phyloP scores from a whole-genome alignment of 352 stramenopile species.

The Pythium pyrilobum region DNA sequence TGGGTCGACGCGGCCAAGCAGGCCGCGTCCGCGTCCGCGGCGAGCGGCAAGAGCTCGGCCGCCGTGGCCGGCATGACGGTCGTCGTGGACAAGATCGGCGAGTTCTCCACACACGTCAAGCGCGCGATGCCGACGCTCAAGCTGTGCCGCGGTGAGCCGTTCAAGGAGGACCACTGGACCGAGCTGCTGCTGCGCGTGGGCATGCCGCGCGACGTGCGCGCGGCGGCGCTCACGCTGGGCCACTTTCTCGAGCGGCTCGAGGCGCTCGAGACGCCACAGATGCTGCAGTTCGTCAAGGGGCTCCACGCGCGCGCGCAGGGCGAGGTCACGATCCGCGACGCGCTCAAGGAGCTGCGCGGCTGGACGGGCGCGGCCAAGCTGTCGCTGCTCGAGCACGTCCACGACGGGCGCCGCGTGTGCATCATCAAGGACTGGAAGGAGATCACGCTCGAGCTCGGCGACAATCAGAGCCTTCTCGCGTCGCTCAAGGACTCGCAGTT shows the following conservation, averaged over 20 bases:
- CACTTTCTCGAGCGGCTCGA: slow-evolving; percentile 88
- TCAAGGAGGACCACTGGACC: slow-evolving; percentile 96
- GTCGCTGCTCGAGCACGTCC: slow-evolving; percentile 84
- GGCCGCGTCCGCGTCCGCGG: slow-evolving; percentile 1
- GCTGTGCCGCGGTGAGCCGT: slow-evolving; percentile 91
- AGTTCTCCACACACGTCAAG: slow-evolving; percentile 83
- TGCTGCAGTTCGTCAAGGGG: slow-evolving; percentile 92
- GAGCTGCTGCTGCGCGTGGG: slow-evolving; percentile 91
- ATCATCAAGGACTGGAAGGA: slow-evolving; percentile 97
- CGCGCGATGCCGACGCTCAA: slow-evolving; percentile 90
- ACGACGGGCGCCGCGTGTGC: slow-evolving; percentile 63
- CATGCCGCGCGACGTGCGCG: slow-evolving; percentile 75
- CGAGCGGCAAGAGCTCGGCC: not conserved
- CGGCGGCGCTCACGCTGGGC: slow-evolving; percentile 87
- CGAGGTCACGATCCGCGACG: slow-evolving; percentile 94
- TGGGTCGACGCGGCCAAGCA: slow-evolving; percentile 89
- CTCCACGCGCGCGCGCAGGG: slow-evolving; percentile 86
- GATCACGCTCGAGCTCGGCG: slow-evolving; percentile 89
- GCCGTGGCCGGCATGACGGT: slow-evolving; percentile 17
- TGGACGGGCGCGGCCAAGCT: slow-evolving; percentile 92
- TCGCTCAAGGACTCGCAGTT: slow-evolving; percentile 95
- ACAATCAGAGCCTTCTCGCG: slow-evolving; percentile 93
- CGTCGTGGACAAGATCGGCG: slow-evolving; percentile 72
- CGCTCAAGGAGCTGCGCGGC: slow-evolving; percentile 89
- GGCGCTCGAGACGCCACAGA: slow-evolving; percentile 71